These are phyloP conservation scores for Penicillium sp. DNA, from an alignment of 2,329 filamentous ascomycete species.

Conservation along the genomic window DNA sequence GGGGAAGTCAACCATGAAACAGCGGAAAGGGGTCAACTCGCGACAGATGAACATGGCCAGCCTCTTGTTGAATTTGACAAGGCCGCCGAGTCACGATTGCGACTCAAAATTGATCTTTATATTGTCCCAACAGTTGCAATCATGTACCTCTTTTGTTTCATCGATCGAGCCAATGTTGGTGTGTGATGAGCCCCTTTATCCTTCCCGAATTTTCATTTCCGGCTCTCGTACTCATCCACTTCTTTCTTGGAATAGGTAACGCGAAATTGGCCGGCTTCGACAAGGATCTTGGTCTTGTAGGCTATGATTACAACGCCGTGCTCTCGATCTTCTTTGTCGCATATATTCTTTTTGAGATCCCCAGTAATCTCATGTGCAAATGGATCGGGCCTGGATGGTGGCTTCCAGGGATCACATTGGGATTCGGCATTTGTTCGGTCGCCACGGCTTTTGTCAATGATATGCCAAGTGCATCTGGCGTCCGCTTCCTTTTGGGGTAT, in stretches of 20 bases:
- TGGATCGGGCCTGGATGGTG: conserved; percentile 71
- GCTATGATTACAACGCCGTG: conserved; percentile 67
- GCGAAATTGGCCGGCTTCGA: conserved; percentile 65
- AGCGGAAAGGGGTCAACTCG: conserved; percentile 47
- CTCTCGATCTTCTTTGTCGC: conserved; percentile 69
- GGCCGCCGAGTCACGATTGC: conserved; percentile 56
- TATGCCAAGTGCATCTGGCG: conserved; percentile 53
- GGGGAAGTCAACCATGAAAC: conserved; percentile 32
- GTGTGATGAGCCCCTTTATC: background rate
- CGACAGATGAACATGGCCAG: conserved; percentile 53
- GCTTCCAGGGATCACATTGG: conserved; percentile 60
- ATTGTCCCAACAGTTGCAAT: conserved; percentile 65
- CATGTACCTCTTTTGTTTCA: conserved; percentile 71
- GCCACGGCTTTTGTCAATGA: conserved; percentile 64
- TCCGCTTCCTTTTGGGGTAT: conserved; percentile 63
- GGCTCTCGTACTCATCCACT: background rate
- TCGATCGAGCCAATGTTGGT: conserved; percentile 73
- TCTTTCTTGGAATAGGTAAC: conserved; percentile 52
- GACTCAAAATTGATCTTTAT: conserved; percentile 63
- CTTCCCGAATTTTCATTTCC: background rate
- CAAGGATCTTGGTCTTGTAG: conserved; percentile 56
- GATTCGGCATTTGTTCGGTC: conserved; percentile 63
- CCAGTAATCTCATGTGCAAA: conserved; percentile 62
- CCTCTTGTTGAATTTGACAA: conserved; percentile 56
- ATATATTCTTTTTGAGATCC: conserved; percentile 72